These are phyloP conservation scores for Amaranthus cruentus DNA, from an alignment of 148 eudicot species.

Conservation along the genomic window DNA sequence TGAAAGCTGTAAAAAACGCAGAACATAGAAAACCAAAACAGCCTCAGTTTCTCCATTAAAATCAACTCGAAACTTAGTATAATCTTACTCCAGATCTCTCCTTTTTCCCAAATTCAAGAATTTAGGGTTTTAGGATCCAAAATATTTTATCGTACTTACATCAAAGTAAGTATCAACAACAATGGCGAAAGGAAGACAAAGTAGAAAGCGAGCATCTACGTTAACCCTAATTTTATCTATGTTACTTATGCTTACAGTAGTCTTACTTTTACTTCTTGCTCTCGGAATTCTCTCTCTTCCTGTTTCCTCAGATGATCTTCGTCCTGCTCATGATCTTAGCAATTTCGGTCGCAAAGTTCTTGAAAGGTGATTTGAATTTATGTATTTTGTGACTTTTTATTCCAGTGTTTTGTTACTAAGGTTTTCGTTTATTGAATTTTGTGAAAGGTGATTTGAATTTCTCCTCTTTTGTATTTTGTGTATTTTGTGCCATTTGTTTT, in stretches of 20 bases:
- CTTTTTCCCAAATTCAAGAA: no score
- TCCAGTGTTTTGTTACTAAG: no score
- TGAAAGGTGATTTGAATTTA: conserved; percentile 22
- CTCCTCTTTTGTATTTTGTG: not conserved
- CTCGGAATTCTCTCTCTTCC: conserved; percentile 93
- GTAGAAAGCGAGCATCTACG: conserved; percentile 57
- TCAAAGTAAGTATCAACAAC: not conserved
- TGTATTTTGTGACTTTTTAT: not conserved
- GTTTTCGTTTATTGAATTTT: no score
- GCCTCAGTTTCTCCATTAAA: no score
- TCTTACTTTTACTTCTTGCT: conserved; percentile 68
- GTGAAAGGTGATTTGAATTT: not conserved
- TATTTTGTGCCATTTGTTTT: not conserved
- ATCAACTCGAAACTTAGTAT: no score
- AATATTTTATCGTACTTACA: no score
- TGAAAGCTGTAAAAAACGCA: no score
- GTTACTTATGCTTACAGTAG: conserved; percentile 61
- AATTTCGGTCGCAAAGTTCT: conserved; percentile 55
- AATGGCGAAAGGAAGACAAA: conserved; percentile 50
- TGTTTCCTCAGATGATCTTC: conserved; percentile 36
- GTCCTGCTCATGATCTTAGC: conserved; percentile 37
- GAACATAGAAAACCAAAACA: no score
- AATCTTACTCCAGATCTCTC: no score
- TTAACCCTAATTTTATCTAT: conserved; percentile 53
- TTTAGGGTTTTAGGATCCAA: no score